These are phyloP conservation scores for Pichia eremophila DNA, from an alignment of 805 yeast species.

Conservation along the genomic window DNA sequence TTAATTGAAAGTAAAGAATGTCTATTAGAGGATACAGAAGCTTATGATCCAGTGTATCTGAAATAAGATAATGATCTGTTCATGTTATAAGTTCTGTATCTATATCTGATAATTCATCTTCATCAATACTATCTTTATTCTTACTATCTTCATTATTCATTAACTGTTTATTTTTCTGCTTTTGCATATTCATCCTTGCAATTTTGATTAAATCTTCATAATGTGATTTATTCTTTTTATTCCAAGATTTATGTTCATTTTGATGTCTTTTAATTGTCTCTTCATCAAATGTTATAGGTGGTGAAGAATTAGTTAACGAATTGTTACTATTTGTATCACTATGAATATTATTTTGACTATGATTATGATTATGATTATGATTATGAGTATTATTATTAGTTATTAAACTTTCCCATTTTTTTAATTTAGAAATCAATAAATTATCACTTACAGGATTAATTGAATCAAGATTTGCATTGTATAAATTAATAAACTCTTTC, in stretches of 20 bases:
- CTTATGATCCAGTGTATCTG: neutral
- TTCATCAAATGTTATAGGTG: slow-evolving; percentile 10
- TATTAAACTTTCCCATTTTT: slow-evolving; percentile 52
- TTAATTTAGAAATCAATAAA: slow-evolving; percentile 45
- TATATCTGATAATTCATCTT: too few relatives aligned
- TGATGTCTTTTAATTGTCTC: slow-evolving; percentile 27
- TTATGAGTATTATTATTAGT: slow-evolving; percentile 11
- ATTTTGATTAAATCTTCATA: slow-evolving; percentile 17
- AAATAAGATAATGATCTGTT: neutral
- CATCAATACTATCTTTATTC: neutral
- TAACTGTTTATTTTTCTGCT: neutral
- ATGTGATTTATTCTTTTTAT: slow-evolving; percentile 16
- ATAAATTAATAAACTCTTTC: slow-evolving; percentile 64
- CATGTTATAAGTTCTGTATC: too few relatives aligned
- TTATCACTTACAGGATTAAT: slow-evolving; percentile 50
- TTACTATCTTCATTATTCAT: neutral
- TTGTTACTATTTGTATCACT: neutral
- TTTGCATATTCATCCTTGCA: slow-evolving; percentile 13
- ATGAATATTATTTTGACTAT: neutral
- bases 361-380: slow-evolving; percentile 11
- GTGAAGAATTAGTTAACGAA: neutral
- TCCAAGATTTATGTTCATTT: slow-evolving; percentile 18
- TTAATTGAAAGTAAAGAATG: slow-evolving; percentile 34
- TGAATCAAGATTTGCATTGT: slow-evolving; percentile 77
- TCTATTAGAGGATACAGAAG: slow-evolving; percentile 7